Conservation (phyloP, 192 early-diverging fungal species). For the Powellomyces hirtus region DNA sequence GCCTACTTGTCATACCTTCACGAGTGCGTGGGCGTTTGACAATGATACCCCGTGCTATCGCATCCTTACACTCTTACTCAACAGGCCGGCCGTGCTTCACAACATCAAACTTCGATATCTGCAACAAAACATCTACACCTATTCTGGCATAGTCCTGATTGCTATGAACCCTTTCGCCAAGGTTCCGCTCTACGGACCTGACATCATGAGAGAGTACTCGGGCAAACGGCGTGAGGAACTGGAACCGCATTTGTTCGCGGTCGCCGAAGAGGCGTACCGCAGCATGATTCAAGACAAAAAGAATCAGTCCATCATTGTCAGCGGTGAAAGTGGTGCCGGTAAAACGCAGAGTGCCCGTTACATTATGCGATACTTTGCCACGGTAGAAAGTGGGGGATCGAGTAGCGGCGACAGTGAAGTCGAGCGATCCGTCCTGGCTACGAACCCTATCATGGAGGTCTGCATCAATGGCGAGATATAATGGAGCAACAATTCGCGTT, state of each 20-base stretch:
- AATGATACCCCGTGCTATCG: not conserved
- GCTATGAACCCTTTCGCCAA: conserved; percentile 94
- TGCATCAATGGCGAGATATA: not conserved
- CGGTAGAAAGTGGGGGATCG: conserved; percentile 51
- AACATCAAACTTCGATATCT: conserved; percentile 86
- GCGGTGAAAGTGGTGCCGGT: conserved; percentile 90
- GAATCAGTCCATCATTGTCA: conserved; percentile 98
- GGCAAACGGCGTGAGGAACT: conserved; percentile 91
- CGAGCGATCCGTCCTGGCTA: conserved; percentile 69
- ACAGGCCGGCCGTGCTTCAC: conserved; percentile 76
- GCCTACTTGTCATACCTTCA: conserved; percentile 90
- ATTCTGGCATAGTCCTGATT: conserved; percentile 97
- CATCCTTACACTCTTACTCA: not conserved
- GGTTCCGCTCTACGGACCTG: conserved; percentile 84
- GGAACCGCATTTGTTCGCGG: conserved; percentile 98
- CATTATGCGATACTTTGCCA: conserved; percentile 96
- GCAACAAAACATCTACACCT: conserved; percentile 96
- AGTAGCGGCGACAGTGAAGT: conserved; percentile 40
- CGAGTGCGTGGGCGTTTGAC: conserved; percentile 59
- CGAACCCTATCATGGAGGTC: conserved; percentile 98
- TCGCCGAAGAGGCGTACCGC: conserved; percentile 96
- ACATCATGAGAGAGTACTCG: conserved; percentile 87
- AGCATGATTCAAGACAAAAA: conserved; percentile 88
- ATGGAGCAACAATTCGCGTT: not conserved
- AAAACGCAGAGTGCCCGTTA: conserved; percentile 96